Base-by-base conservation (phyloP, 192 early-diverging fungal species). In the Pecoramyces ruminantium region DNA sequence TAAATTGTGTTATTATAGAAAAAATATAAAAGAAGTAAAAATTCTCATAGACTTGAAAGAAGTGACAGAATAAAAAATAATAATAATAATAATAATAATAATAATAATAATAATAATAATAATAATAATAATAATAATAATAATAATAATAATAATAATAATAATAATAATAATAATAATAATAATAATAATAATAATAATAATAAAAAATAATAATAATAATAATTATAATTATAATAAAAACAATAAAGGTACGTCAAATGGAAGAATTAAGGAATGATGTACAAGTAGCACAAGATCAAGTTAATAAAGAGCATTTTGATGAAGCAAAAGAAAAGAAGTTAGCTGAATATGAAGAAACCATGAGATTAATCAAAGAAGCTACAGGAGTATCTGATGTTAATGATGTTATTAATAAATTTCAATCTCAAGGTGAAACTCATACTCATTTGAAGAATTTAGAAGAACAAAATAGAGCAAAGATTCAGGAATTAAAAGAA, bases 361-460 rank as follows among this genome's bases (percentile, higher is more conserved):
- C 85, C 16, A 90, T 91, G 87, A 84, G 89, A 4, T 86, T 89
- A 28, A 88, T 91, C 81, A 91, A 90, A 80, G 90, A 91, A 80
- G 89, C 89, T 5, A 89, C 89, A 1, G 90, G 90, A 21, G 89
- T 91, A 34, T 85, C 83, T 28, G 86, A 87, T 83, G 88, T 91
- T 77, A 86, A 86, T 81, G 88, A 91, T 82, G 89, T 91, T 27
- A 88, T 89, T 79, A 85, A 87, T 34, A 91, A 91, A 80, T 90
- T 89, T 83, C 87, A 88, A 78, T 85, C 87, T 13, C 90, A 91
- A 81, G 87, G 88, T 30, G 89, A 89, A 38, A 91, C 90, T 13
- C 85, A 88, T 85, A 83, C 82, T 12, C 90, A 89, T 77, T 83
- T 91, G n/a, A 79, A 84, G 17, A 83, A 85, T 51, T 83, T 91